A percentile compares a stretch with the other conserved stretches of the same genome.
phyloP scores from a whole-genome alignment of 2,329 filamentous ascomycete species.

The Fusarium sp. region DNA sequence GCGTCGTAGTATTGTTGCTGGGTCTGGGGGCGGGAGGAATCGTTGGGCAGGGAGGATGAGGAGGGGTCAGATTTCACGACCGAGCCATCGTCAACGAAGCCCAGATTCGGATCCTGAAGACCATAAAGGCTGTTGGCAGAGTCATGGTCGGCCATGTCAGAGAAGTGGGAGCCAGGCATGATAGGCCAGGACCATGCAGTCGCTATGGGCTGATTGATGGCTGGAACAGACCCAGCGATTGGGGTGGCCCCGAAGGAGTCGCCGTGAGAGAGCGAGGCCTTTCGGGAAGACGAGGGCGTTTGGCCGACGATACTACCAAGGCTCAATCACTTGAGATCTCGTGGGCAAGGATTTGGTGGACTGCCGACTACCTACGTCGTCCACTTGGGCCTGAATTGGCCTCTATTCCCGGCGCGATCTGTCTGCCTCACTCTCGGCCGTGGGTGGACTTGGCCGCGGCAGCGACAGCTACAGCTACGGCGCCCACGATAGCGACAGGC shows the following conservation, averaged over 20 bases:
- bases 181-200: conserved; percentile 50
- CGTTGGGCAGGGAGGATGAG: conserved; percentile 49
- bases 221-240: conserved; percentile 33
- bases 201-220: conserved; percentile 50
- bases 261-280: conserved; percentile 42
- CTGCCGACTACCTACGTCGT: conserved; percentile 16
- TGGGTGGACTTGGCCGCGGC: conserved; percentile 32
- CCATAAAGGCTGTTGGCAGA: conserved; percentile 60
- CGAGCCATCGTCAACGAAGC: conserved; percentile 55
- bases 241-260: conserved; percentile 43
- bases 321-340: conserved; percentile 19
- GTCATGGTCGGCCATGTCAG: conserved; percentile 59
- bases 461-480: conserved; percentile 24
- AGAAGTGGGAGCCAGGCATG: conserved; percentile 50
- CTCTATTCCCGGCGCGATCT: conserved; percentile 21
- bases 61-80: conserved; percentile 54
- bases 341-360: conserved; percentile 27
- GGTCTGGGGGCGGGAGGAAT: conserved; percentile 55
- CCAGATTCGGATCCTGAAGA: conserved; percentile 60
- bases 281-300: conserved; percentile 41
- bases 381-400: conserved; percentile 20
- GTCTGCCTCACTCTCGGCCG: conserved; percentile 22
- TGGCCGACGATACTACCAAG: conserved; percentile 34
- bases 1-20: conserved; percentile 54
- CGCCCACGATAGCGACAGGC: conserved; percentile 12